A percentile compares a stretch with the other conserved stretches of the same genome.
Conservation (phyloP, 176 grass and related monocot genomes). For the Avena sativa region DNA sequence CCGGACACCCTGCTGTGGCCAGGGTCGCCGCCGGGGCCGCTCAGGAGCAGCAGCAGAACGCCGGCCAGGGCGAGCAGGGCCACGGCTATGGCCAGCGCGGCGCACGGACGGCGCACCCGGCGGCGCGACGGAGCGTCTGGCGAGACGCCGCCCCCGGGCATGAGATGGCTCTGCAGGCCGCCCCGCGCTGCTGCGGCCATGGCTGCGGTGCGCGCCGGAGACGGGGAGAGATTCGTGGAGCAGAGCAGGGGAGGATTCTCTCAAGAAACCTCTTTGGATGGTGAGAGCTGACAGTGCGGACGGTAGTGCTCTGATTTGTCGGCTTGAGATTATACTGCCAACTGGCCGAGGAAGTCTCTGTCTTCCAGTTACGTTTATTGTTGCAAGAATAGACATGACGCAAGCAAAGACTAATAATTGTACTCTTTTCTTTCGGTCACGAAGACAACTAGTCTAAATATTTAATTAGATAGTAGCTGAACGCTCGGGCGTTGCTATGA, state of each 20-base stretch:
- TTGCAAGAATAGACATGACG: too few species aligned
- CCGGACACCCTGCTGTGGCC: not conserved
- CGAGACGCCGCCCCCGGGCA: not conserved
- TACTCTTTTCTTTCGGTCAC: too few species aligned
- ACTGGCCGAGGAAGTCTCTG: not conserved
- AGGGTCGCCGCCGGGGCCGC: not conserved
- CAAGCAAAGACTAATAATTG: too few species aligned
- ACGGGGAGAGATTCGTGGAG: not conserved
- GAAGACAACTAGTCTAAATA: too few species aligned
- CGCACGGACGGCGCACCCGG: constrained; percentile 12
- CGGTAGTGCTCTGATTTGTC: not conserved
- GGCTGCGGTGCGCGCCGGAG: not conserved
- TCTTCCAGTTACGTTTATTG: too few species aligned
- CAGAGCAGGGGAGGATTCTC: not conserved
- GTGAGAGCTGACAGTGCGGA: constrained; percentile 1
- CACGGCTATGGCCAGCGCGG: constrained; percentile 40
- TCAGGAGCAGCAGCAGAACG: constrained; percentile 26
- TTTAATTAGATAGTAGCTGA: too few species aligned
- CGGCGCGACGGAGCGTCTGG: not conserved
- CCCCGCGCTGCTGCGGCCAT: constrained; percentile 39
- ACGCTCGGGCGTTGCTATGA: too few species aligned
- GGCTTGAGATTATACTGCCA: not conserved
- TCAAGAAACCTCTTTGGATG: not conserved
- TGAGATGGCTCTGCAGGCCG: constrained; percentile 38
- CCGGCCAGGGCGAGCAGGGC: constrained; percentile 46